Base-by-base conservation (phyloP, 495 filamentous ascomycete species). In the Neurospora sp. region DNA sequence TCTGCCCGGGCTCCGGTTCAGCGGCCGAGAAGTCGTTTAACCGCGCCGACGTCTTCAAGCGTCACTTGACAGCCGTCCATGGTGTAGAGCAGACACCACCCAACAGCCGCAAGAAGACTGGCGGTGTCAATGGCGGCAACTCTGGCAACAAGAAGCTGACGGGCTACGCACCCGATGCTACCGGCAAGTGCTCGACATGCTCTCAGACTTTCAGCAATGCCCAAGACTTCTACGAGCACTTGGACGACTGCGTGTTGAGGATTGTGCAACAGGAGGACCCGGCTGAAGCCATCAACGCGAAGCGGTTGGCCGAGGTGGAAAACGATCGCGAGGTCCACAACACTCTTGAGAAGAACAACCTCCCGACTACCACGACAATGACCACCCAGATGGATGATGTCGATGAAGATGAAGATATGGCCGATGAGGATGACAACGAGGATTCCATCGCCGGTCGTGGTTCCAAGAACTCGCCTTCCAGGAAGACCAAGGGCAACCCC, bases 1-100 rank as follows among this genome's bases (percentile, higher is more conserved):
- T 99, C 85, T 99, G 96, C 78, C 95, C 95, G 0, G 94, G 95
- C 5, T 92, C 93, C 35, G 96, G 96, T 16, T 97, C 94, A 2
- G 89, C 95, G 27, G 92, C 92, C 0, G 96, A 99, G 83, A 99
- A 99, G 87, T 96, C 93, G 77, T 99, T 99, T 82, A 99, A 99
- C 84, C 90, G 96, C 39, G 95, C 96, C 69, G 96, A 99, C 79
- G 96, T 99, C 70, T 99, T 99, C 88, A 99, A 98, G 87, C 88
- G 96, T 70, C 96, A 99, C 83, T 82, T 99, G 78, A 97, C 94
- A 35, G 93, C 94, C 3, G 93, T 98, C 2, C 96, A 99, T 80
- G 91, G 91, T 35, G 96, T 98, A 44, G 96, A 99, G 80, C 96
- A 99, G 81, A 97, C 93, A 0, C 93, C 96, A 0, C 96, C 96